Evolutionary conservation across 148 eudicot genomes (phyloP), one percentile per base, ranked within the genome.

Genomic region (Camellia lanceoleosa): DNA sequence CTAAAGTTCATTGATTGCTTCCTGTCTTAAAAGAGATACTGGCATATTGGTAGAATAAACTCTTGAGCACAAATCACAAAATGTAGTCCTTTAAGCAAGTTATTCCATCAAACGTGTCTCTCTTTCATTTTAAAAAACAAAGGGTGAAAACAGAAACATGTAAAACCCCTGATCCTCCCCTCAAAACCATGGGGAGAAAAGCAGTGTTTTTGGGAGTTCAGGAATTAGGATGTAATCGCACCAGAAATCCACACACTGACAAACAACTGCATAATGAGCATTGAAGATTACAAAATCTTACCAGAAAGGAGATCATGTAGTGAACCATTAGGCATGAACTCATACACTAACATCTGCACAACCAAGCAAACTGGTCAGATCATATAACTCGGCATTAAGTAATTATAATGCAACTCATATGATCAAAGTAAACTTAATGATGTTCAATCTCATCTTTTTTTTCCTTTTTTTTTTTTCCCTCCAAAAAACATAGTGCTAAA

Each of bases 271-370:
- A 49, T 11, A 5, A 41, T 46, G n/a, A 74, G 1, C 13, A 16
- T 74, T 75, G 47, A 47, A 76, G 19, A 44, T 7, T n/a, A 75
- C 30, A 38, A 51, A 72, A 44, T 67, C 42, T 30, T 30, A 30
- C 38, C 80, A 66, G 8, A 54, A 13, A 51, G 51, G 23, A 66
- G 49, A 78, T 51, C 73, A 51, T 51, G 73, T 78, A 54, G 63
- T 16, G 73, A 51, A 23, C 80, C 80, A 56, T 67, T 78, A 23
- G 80, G 51, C 73, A 67, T 67, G 64, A 78, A 67, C 73, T 67
- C 80, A 16, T 78, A 78, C 2, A 78, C 80, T 41, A 67, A 47
- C 73, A 78, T 67, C 73, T 67, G 73, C 64, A 67, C 13, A 67
- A 19, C 19, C 19, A 12, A 19, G 46, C 6, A 46, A 44, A 43